Evolutionary conservation across 768 basidiomycete genomes (phyloP).

Genomic region (Sistotremastrum suecicum): DNA sequence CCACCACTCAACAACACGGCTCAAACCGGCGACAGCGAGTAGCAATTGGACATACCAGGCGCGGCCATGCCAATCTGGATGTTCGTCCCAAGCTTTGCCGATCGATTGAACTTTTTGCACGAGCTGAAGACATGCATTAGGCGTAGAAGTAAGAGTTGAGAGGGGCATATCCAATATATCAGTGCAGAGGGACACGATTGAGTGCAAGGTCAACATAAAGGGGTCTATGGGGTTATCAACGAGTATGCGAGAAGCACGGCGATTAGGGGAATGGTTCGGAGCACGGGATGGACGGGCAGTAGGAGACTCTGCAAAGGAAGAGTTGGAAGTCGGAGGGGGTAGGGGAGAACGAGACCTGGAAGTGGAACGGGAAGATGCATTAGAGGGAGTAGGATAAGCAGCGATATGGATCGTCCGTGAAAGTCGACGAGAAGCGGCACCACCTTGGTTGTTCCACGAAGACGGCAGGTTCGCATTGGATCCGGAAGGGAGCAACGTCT

Average conservation of each 20-base stretch:
- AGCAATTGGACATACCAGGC: constrained; percentile 98
- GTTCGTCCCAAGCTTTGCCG: constrained; percentile 93
- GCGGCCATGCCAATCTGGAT: constrained; percentile 94
- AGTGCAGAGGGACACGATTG: constrained; percentile 84
- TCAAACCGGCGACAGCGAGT: constrained; percentile 88
- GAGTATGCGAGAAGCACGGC: constrained; percentile 69
- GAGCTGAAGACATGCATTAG: constrained; percentile 72
- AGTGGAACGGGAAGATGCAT: constrained; percentile 81
- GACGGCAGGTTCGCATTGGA: constrained; percentile 46
- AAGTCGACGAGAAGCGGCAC: constrained; percentile 58
- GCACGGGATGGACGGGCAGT: constrained; percentile 19
- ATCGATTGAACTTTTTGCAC: constrained; percentile 86
- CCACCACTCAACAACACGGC: constrained; percentile 98
- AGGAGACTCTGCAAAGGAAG: constrained; percentile 41
- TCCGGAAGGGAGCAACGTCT: constrained; percentile 34
- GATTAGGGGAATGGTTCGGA: constrained; percentile 32
- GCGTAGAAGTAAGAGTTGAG: constrained; percentile 68
- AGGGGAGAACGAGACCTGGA: constrained; percentile 91
- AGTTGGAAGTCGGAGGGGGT: constrained; percentile 51
- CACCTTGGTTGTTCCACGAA: constrained; percentile 46
- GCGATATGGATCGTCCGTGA: constrained; percentile 76
- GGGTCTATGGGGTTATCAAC: constrained; percentile 80
- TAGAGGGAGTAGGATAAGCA: constrained; percentile 49
- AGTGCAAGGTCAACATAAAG: constrained; percentile 82
- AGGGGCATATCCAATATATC: constrained; percentile 88